Conservation (phyloP, 495 filamentous ascomycete genomes). For the Achaetomiella virescens region DNA sequence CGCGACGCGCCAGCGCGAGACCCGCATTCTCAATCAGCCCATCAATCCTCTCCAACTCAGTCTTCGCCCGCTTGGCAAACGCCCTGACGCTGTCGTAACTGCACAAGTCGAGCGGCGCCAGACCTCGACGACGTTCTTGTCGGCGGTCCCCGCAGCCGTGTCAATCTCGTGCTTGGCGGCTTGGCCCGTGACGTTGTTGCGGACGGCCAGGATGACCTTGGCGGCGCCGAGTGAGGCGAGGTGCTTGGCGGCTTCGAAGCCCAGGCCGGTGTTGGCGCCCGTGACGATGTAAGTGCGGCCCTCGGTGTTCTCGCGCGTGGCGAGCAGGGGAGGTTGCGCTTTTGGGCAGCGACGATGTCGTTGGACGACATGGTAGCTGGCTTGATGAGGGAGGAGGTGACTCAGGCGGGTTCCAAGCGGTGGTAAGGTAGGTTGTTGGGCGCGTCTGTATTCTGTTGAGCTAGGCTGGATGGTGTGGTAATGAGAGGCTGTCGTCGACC, state of each 20-base stretch:
- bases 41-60: constrained; percentile 34
- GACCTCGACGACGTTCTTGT: constrained; percentile 44
- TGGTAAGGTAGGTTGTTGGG: too few relatives aligned
- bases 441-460: too few relatives aligned
- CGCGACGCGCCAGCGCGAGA: constrained; percentile 21
- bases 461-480: too few relatives aligned
- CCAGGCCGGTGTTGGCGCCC: constrained; percentile 49
- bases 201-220: constrained; percentile 45
- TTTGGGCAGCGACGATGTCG: neutral
- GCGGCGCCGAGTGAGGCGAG: constrained; percentile 36
- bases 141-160: constrained; percentile 21
- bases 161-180: constrained; percentile 40
- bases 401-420: neutral
- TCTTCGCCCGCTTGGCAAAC: constrained; percentile 28
- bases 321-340: constrained; percentile 9
- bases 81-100: constrained; percentile 34
- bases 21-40: constrained; percentile 40
- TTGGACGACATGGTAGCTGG: neutral
- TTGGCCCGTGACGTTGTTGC: constrained; percentile 35
- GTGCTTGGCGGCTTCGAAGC: constrained; percentile 45
- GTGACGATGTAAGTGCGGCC: constrained; percentile 48
- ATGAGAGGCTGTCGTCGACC: too few relatives aligned
- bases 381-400: neutral
- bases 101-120: constrained; percentile 45
- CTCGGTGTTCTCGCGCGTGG: neutral